These are phyloP conservation scores for Diversispora eburnea DNA, from an alignment of 192 early-diverging fungal species.

Conservation along the genomic window DNA sequence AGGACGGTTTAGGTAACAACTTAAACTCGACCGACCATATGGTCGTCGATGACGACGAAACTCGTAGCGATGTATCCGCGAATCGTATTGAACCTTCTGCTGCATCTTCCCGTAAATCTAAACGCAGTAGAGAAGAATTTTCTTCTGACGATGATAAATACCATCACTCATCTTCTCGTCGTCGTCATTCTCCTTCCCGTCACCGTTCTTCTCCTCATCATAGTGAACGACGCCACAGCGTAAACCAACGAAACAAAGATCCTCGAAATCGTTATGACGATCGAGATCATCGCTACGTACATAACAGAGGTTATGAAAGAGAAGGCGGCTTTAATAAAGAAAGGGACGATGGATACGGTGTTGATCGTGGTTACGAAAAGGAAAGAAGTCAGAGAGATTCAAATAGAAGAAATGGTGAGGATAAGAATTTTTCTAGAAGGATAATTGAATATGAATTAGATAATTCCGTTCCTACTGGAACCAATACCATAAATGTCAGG, in stretches of 20 bases:
- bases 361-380: not conserved
- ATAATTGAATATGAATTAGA: slow-evolving; percentile 37
- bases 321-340: slow-evolving; percentile 18
- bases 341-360: slow-evolving; percentile 1
- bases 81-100: slow-evolving; percentile 35
- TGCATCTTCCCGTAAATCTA: slow-evolving; percentile 30
- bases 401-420: slow-evolving; percentile 29
- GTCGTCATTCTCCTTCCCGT: not conserved
- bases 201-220: slow-evolving; percentile 27
- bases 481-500: not conserved
- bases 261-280: slow-evolving; percentile 23
- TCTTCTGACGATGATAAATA: slow-evolving; percentile 30
- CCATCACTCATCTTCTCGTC: slow-evolving; percentile 23
- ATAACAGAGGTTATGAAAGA: slow-evolving; percentile 7
- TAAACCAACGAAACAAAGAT: slow-evolving; percentile 21
- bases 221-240: slow-evolving; percentile 26
- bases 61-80: slow-evolving; percentile 41
- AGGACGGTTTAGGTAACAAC: slow-evolving; percentile 43
- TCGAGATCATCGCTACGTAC: slow-evolving; percentile 20
- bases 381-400: slow-evolving; percentile 29
- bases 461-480: not conserved
- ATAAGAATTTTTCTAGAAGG: slow-evolving; percentile 23
- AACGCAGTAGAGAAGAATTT: slow-evolving; percentile 31
- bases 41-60: slow-evolving; percentile 40
- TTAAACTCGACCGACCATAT: slow-evolving; percentile 36